Percentiles rank a stretch among this genome's conserved stretches.
phyloP scores from a whole-genome alignment of 202 grass and related monocot species.

The Setaria italica region DNA sequence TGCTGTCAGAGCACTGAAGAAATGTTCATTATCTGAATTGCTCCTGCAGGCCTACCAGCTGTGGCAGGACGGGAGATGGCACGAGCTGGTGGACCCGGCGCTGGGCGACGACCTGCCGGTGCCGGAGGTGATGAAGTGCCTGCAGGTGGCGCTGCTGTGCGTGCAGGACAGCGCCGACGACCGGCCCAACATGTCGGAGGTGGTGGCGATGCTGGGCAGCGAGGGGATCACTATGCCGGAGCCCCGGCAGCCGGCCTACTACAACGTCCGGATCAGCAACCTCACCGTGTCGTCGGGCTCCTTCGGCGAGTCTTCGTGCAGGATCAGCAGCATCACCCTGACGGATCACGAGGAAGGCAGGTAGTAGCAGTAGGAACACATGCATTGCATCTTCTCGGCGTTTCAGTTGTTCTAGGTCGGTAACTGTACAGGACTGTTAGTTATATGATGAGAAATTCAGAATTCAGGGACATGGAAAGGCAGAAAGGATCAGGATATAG shows the following conservation, averaged over 20 bases:
- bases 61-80: constrained; percentile 48
- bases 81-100: constrained; percentile 55
- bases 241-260: constrained; percentile 61
- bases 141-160: constrained; percentile 66
- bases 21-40: not conserved
- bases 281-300: constrained; percentile 22
- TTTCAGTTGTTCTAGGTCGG: constrained; percentile 15
- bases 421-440: constrained; percentile 15
- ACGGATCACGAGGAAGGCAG: constrained; percentile 43
- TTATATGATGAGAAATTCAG: not conserved
- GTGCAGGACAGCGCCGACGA: constrained; percentile 75
- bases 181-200: constrained; percentile 61
- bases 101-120: constrained; percentile 39
- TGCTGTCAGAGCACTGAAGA: not conserved
- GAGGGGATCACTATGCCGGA: constrained; percentile 46
- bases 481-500: not conserved
- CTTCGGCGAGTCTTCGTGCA: constrained; percentile 15
- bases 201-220: constrained; percentile 64
- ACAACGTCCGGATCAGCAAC: constrained; percentile 52
- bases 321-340: constrained; percentile 45
- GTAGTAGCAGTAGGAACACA: constrained; percentile 29
- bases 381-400: not conserved
- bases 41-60: constrained; percentile 50
- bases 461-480: not conserved
- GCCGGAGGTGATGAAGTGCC: constrained; percentile 43